Evolutionary conservation across 106 monocot species (phyloP).

Genomic region (Platanthera zijinensis): DNA sequence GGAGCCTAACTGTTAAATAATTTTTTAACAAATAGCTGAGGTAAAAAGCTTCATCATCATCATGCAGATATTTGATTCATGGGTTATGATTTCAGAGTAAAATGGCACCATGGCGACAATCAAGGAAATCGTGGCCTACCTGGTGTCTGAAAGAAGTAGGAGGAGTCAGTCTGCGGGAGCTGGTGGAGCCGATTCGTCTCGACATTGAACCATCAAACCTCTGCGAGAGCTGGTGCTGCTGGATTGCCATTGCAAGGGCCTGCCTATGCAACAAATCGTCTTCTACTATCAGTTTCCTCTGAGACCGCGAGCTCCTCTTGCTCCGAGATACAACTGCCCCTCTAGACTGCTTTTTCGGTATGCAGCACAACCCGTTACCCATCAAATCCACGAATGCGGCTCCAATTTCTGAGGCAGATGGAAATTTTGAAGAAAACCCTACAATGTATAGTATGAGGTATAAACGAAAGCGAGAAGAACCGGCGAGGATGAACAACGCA

Average conservation of each 20-base stretch:
- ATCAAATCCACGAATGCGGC: constrained; percentile 2
- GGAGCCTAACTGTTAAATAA: background rate
- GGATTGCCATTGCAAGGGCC: constrained; percentile 23
- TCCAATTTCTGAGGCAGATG: background rate
- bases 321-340: constrained; percentile 4
- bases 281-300: constrained; percentile 12
- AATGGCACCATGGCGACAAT: background rate
- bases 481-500: background rate
- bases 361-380: constrained; percentile 15
- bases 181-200: constrained; percentile 9
- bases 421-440: background rate
- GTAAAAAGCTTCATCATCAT: background rate
- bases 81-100: background rate
- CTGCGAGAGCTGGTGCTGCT: constrained; percentile 21
- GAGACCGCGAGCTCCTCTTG: constrained; percentile 13
- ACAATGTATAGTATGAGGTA: background rate
- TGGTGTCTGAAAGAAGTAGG: constrained; percentile 7
- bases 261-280: constrained; percentile 19
- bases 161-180: constrained; percentile 6
- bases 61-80: background rate
- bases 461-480: background rate
- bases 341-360: constrained; percentile 10
- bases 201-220: constrained; percentile 17
- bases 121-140: background rate
- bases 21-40: background rate